A percentile compares a stretch with the other conserved stretches of the same genome.
phyloP scores from a whole-genome alignment of 1,139 yeast genomes.

The Suhomyces taliae region DNA sequence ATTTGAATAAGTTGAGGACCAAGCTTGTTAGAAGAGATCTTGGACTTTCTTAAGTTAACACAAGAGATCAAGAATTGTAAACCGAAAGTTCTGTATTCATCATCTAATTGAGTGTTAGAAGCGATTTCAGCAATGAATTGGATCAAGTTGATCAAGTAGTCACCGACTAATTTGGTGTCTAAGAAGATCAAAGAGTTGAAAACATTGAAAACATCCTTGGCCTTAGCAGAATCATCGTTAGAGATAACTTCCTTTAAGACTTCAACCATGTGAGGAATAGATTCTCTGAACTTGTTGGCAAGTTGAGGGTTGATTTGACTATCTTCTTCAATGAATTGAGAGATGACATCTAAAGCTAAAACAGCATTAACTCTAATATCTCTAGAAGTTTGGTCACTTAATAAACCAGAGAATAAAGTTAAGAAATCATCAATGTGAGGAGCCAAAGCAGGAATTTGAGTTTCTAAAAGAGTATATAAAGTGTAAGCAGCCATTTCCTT shows the following conservation, averaged over 20 bases:
- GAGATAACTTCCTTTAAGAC: constrained; percentile 76
- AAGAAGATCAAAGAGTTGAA: constrained; percentile 76
- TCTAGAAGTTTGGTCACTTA: constrained; percentile 63
- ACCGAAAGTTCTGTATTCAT: constrained; percentile 81
- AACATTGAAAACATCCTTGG: constrained; percentile 79
- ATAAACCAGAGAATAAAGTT: constrained; percentile 64
- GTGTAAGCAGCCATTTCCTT: constrained; percentile 87
- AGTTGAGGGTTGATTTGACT: constrained; percentile 45
- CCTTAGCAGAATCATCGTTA: constrained; percentile 68
- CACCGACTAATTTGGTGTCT: constrained; percentile 79
- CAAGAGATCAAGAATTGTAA: constrained; percentile 82
- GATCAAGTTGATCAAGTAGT: constrained; percentile 66
- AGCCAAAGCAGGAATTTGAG: constrained; percentile 63
- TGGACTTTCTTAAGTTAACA: constrained; percentile 67
- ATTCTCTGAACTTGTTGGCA: constrained; percentile 60
- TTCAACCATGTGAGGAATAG: constrained; percentile 79
- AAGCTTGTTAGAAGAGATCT: constrained; percentile 57
- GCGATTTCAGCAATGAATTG: constrained; percentile 78
- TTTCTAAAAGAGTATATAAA: constrained; percentile 74
- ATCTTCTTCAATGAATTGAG: constrained; percentile 64
- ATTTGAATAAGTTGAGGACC: constrained; percentile 79
- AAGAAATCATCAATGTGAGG: constrained; percentile 68
- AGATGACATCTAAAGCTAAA: constrained; percentile 75
- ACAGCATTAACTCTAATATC: constrained; percentile 84
- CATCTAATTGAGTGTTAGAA: constrained; percentile 64